Evolutionary conservation across 1,284 basidiomycete genomes (phyloP).

Genomic region (Irpex sp.): DNA sequence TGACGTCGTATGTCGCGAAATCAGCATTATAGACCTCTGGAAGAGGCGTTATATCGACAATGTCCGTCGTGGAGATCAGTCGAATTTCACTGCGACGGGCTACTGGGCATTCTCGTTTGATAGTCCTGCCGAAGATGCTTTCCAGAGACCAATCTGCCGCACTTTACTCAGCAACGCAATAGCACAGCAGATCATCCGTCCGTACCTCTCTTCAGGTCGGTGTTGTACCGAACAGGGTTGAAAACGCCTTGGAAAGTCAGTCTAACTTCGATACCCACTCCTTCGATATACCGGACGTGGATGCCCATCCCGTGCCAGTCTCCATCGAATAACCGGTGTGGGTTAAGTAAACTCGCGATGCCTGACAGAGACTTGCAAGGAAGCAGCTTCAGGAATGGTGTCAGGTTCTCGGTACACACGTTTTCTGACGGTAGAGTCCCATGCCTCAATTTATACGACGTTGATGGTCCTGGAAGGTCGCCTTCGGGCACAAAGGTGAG

Average conservation of each 20-base stretch:
- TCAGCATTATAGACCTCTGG: conserved; percentile 37
- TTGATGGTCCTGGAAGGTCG: conserved; percentile 47
- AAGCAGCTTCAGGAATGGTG: conserved; percentile 91
- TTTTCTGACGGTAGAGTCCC: conserved; percentile 78
- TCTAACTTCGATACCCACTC: conserved; percentile 57
- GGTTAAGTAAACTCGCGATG: conserved; percentile 81
- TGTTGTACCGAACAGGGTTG: conserved; percentile 65
- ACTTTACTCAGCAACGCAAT: conserved; percentile 2
- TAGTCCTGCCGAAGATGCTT: conserved; percentile 67
- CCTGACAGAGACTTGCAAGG: conserved; percentile 93
- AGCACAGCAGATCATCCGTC: conserved; percentile 13
- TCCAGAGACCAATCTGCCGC: conserved; percentile 73
- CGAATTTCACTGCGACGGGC: conserved; percentile 49
- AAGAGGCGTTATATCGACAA: conserved; percentile 45
- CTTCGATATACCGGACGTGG: conserved; percentile 61
- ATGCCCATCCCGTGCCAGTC: conserved; percentile 88
- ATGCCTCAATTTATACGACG: conserved; percentile 61
- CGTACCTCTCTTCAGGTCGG: conserved; percentile 55
- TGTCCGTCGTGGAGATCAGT: conserved; percentile 42
- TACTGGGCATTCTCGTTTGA: conserved; percentile 62
- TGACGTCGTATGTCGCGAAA: conserved; percentile 46
- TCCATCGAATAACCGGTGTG: conserved; percentile 82
- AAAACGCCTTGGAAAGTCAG: conserved; percentile 82
- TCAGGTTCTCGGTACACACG: conserved; percentile 96
- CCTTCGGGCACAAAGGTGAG: conserved; percentile 60